Percentiles rank a stretch among this genome's conserved stretches.
phyloP scores from a whole-genome alignment of 148 eudicot genomes.

The Spergularia marina region DNA sequence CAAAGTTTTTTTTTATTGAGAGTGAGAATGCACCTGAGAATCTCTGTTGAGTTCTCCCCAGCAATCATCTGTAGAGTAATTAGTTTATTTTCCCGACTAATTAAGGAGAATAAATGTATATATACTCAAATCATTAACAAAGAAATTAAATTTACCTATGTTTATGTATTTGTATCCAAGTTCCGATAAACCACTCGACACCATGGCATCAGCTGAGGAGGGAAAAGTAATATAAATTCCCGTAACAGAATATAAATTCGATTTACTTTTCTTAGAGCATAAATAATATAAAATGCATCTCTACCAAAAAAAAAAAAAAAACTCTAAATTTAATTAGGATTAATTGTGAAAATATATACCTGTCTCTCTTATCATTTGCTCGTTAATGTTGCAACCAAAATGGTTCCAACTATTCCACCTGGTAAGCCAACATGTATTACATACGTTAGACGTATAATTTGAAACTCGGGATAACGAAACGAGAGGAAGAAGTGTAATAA shows the following conservation, averaged over 20 bases:
- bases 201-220: constrained; percentile 29
- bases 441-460: neutral
- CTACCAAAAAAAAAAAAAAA: too few species aligned
- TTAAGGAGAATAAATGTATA: neutral
- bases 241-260: too few species aligned
- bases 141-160: constrained; percentile 42
- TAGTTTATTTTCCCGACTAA: neutral
- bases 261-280: too few species aligned
- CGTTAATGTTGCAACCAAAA: constrained; percentile 22
- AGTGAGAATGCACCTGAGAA: constrained; percentile 15
- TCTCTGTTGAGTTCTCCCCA: constrained; percentile 32
- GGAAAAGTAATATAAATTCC: too few species aligned
- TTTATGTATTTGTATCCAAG: constrained; percentile 29
- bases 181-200: constrained; percentile 19
- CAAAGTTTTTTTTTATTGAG: neutral
- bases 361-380: constrained; percentile 18
- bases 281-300: neutral
- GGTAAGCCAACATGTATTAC: neutral
- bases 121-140: neutral
- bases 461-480: too few species aligned
- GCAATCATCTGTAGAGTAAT: constrained; percentile 23
- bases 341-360: neutral
- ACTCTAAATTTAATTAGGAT: too few species aligned
- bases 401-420: constrained; percentile 36
- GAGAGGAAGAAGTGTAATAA: neutral